A percentile compares a stretch with the other conserved stretches of the same genome.
phyloP scores from a whole-genome alignment of 495 filamentous ascomycete genomes.

The Extremus antarcticus region DNA sequence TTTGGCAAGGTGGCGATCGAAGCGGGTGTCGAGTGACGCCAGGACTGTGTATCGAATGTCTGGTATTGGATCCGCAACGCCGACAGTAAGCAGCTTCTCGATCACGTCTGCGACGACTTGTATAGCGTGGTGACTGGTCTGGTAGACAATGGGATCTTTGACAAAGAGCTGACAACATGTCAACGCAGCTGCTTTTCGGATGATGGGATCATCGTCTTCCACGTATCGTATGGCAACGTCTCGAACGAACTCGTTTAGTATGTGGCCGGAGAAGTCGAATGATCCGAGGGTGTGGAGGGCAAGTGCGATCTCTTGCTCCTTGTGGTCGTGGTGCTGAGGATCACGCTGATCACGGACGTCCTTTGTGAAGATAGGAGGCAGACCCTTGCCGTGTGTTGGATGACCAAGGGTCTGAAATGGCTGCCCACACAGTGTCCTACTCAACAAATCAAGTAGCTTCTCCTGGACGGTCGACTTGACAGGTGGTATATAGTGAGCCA shows the following conservation, averaged over 20 bases:
- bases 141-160: conserved; percentile 90
- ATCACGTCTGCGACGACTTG: conserved; percentile 97
- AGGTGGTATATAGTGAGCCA: conserved; percentile 96
- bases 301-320: conserved; percentile 80
- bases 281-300: conserved; percentile 87
- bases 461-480: conserved; percentile 89
- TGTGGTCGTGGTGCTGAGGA: conserved; percentile 55
- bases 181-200: conserved; percentile 85
- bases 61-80: conserved; percentile 80
- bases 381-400: conserved; percentile 55
- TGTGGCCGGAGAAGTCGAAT: conserved; percentile 88
- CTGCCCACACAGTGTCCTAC: conserved; percentile 81
- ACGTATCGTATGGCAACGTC: conserved; percentile 98
- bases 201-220: conserved; percentile 86
- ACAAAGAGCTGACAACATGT: conserved; percentile 97
- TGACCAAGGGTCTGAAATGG: conserved; percentile 87
- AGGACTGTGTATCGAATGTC: conserved; percentile 83
- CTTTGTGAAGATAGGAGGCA: conserved; percentile 59
- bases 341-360: conserved; percentile 66
- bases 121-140: conserved; percentile 90
- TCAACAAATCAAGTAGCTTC: conserved; percentile 85
- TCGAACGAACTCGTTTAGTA: conserved; percentile 94
- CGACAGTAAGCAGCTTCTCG: conserved; percentile 86
- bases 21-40: conserved; percentile 77
- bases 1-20: conserved; percentile 87